Percentiles rank a stretch among this genome's conserved stretches.
Evolutionary conservation across 805 yeast genomes (phyloP).

Genomic region (Cyberlindnera lachancei): DNA sequence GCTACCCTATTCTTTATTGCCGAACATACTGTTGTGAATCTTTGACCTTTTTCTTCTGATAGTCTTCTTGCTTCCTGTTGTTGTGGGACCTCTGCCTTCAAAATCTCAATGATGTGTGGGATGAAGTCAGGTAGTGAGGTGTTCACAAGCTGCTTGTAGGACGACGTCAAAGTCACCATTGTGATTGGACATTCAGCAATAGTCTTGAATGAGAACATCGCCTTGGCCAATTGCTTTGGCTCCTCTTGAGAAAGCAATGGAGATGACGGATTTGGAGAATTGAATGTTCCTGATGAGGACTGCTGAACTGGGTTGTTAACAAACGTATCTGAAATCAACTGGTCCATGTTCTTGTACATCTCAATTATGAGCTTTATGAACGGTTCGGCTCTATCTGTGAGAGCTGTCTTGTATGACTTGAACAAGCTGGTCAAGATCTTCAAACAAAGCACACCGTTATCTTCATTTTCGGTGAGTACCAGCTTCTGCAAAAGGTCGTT

Average conservation of each 20-base stretch:
- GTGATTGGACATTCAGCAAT: constrained; percentile 96
- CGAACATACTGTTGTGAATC: constrained; percentile 67
- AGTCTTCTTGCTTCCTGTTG: constrained; percentile 61
- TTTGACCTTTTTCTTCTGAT: constrained; percentile 48
- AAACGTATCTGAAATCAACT: constrained; percentile 66
- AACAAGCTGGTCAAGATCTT: constrained; percentile 80
- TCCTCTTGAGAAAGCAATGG: constrained; percentile 34
- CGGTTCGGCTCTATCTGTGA: constrained; percentile 66
- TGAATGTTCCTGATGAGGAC: constrained; percentile 16
- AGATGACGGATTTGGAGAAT: constrained; percentile 30
- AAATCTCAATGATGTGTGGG: constrained; percentile 71
- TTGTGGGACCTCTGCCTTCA: constrained; percentile 73
- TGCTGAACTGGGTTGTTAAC: constrained; percentile 23
- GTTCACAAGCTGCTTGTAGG: constrained; percentile 70
- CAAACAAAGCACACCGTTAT: constrained; percentile 88
- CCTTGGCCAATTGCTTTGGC: constrained; percentile 48
- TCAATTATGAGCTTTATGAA: constrained; percentile 71
- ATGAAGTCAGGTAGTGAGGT: constrained; percentile 68
- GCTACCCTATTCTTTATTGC: constrained; percentile 67
- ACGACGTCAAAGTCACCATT: constrained; percentile 84
- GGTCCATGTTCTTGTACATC: constrained; percentile 74
- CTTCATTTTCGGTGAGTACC: constrained; percentile 80
- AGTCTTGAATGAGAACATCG: constrained; percentile 81
- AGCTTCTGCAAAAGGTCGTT: constrained; percentile 52
- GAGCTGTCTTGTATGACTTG: constrained; percentile 65